These are phyloP conservation scores for Diaporthe sp. DNA, from an alignment of 2,329 filamentous ascomycete species.

Conservation along the genomic window DNA sequence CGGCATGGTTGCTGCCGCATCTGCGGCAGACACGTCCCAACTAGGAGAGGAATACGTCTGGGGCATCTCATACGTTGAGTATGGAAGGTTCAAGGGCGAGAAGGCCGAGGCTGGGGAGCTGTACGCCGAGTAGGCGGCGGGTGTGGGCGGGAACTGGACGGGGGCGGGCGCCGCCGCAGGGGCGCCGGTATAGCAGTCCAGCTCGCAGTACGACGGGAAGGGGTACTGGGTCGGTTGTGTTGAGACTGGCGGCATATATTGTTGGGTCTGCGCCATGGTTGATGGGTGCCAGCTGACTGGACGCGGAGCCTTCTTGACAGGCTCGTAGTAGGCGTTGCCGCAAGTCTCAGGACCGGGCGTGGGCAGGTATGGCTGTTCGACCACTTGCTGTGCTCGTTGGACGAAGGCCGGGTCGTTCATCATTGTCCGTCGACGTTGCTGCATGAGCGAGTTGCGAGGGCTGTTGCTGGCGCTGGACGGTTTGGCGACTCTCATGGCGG, in stretches of 20 bases:
- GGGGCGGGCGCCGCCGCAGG: slow-evolving; percentile 52
- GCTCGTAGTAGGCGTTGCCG: slow-evolving; percentile 50
- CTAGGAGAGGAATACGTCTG: slow-evolving; percentile 57
- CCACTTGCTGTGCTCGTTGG: slow-evolving; percentile 61
- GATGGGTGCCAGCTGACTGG: slow-evolving; percentile 85
- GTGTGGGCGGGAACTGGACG: slow-evolving; percentile 64
- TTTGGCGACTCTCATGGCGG: slow-evolving; percentile 73
- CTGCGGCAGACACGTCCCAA: slow-evolving; percentile 50
- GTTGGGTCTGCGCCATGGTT: slow-evolving; percentile 59
- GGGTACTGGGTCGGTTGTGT: slow-evolving; percentile 55
- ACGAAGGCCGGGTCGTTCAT: slow-evolving; percentile 64
- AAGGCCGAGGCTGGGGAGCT: slow-evolving; percentile 69
- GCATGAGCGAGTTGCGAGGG: slow-evolving; percentile 67
- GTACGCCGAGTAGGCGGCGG: slow-evolving; percentile 69
- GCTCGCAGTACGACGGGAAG: slow-evolving; percentile 57
- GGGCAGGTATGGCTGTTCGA: slow-evolving; percentile 60
- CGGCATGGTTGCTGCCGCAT: slow-evolving; percentile 24
- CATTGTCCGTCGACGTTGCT: slow-evolving; percentile 69
- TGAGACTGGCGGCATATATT: slow-evolving; percentile 44
- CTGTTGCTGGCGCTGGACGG: slow-evolving; percentile 79
- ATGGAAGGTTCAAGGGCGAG: slow-evolving; percentile 67
- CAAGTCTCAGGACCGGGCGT: slow-evolving; percentile 51
- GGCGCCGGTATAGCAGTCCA: slow-evolving; percentile 56
- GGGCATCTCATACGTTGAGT: slow-evolving; percentile 54
- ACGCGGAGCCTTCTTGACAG: slow-evolving; percentile 60